Conservation (phyloP, 2,329 filamentous ascomycete genomes). For the Neurospora sp. region DNA sequence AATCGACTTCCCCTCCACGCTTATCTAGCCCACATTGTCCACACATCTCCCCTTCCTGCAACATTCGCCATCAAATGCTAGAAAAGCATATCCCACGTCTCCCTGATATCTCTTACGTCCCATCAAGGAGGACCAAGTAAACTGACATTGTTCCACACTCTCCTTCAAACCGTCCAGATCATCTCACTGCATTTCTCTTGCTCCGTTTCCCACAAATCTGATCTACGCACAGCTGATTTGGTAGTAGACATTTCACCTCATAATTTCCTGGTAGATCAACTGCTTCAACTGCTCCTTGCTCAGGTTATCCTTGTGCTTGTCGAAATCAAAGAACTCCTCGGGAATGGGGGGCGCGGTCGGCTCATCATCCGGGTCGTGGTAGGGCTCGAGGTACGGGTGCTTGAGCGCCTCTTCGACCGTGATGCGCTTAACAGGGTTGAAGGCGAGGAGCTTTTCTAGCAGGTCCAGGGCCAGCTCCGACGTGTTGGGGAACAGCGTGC, state of each 20-base stretch:
- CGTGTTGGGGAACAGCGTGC: constrained; percentile 96
- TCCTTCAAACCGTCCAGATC: background rate
- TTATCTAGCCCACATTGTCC: background rate
- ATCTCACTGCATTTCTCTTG: background rate
- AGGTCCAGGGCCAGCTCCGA: constrained; percentile 92
- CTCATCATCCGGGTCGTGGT: constrained; percentile 98
- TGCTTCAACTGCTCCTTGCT: constrained; percentile 98
- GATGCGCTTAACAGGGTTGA: constrained; percentile 98
- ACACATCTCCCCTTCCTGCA: background rate
- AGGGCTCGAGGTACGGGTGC: constrained; percentile 96
- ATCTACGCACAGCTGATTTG: background rate
- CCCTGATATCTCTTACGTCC: background rate
- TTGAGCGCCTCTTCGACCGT: constrained; percentile 95
- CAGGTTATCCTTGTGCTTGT: constrained; percentile 98
- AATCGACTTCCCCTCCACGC: background rate
- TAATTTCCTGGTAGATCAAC: constrained; percentile 97
- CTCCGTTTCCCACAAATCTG: background rate
- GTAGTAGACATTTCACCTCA: constrained; percentile 33
- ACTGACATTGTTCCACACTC: background rate
- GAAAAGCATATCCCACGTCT: background rate
- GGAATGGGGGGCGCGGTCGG: constrained; percentile 93
- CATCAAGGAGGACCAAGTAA: background rate
- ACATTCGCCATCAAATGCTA: background rate
- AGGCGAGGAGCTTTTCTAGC: constrained; percentile 89
- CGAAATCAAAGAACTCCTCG: constrained; percentile 99